Base-by-base conservation (phyloP, 2,329 filamentous ascomycete genomes). In the Fusarium sp. region DNA sequence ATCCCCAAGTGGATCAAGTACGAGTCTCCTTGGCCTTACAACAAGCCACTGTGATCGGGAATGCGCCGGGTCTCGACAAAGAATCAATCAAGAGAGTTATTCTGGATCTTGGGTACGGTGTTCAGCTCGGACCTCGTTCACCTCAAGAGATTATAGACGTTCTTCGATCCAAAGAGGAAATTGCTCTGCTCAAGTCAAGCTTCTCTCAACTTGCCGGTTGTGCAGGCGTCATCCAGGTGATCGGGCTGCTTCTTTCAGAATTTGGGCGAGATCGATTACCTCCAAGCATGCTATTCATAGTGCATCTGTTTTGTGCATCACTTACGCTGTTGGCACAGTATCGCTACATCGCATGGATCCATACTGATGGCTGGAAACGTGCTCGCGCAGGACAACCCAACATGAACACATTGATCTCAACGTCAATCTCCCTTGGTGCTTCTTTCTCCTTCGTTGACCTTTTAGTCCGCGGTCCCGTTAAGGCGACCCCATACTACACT, bases 201-300 rank as follows among this genome's bases (percentile, higher is more conserved):
- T 20, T 48, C 5, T 48, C 44, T 2, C 21, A 31, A 13, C 16
- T 48, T 8, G 21, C 44, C 16, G 29, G 29, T 8, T 48, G 44
- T 5, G 44, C 44, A 18, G 15, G 28, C 11, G 21, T 24, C 0
- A 24, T 3, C 3, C 44, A 48, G 13, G 3, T 11, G 5, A 6
- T 15, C 8, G 15, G 3, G 11, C 13, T n/a, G 6, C 8, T 48
- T 18, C 0, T 10, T 2, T 33, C 44, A 3, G 1, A n/a, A n/a
- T n/a, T 21, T 35, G 20, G 4, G 3, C 11, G 21, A 15, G 6
- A 7, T 8, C 28, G 29, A 4, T 15, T 48, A 10, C 21, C 44
- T n/a, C 23, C 6, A 6, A 1, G 2, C 6, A 24, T 33, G 23
- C 3, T 48, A 3, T 33, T 31, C 2, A 4, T 5, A 24, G 29